These are phyloP conservation scores for Yamadazyma philogaea DNA, from an alignment of 805 yeast species.

Conservation along the genomic window DNA sequence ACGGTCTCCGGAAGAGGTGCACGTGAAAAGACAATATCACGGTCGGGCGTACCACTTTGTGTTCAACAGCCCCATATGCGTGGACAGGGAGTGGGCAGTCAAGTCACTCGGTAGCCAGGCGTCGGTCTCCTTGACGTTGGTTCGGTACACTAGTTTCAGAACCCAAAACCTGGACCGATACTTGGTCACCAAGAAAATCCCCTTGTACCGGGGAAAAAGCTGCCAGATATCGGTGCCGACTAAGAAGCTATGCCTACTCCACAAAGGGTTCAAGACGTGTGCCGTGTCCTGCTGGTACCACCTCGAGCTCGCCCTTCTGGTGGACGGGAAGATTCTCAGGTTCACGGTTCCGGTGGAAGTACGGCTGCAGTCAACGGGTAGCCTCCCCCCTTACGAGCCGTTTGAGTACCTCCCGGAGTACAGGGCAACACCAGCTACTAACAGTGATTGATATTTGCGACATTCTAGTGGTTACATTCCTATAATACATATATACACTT, in stretches of 20 bases:
- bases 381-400: background rate
- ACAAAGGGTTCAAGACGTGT: background rate
- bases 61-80: background rate
- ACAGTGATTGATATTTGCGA: no score
- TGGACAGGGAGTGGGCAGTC: background rate
- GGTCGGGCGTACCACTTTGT: background rate
- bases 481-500: slow-evolving; percentile 9
- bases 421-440: background rate
- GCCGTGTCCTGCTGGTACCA: background rate
- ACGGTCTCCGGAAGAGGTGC: background rate
- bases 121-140: background rate
- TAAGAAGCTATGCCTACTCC: background rate
- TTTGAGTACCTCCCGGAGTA: background rate
- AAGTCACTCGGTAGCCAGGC: background rate
- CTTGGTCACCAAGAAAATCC: no score
- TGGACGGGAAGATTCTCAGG: background rate
- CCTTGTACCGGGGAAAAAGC: background rate
- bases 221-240: background rate
- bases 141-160: background rate
- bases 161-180: background rate
- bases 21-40: background rate
- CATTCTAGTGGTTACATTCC: no score
- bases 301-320: background rate
- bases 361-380: no score
- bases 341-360: background rate